A percentile compares a stretch with the other conserved stretches of the same genome.
Evolutionary conservation across 2,329 filamentous ascomycete species (phyloP).

Genomic region (Lachnellula occidentalis): DNA sequence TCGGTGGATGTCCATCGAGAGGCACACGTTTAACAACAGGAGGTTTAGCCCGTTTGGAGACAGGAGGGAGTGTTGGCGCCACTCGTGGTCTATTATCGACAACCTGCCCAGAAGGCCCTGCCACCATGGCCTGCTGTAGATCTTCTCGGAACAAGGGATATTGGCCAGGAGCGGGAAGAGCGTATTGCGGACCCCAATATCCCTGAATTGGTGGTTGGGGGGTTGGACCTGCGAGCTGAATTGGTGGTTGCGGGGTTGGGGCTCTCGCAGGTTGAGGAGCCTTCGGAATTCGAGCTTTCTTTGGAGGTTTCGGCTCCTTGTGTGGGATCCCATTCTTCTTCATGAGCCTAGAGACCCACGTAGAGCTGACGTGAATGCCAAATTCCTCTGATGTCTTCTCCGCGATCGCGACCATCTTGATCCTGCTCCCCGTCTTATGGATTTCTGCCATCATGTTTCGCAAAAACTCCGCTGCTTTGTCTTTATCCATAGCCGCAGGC

Average conservation of each 20-base stretch:
- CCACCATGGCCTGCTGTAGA: not conserved
- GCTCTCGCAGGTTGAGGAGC: not conserved
- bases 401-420: not conserved
- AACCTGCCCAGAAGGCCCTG: not conserved
- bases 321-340: not conserved
- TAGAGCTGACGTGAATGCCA: not conserved
- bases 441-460: not conserved
- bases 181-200: not conserved
- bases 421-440: not conserved
- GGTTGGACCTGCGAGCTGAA: not conserved
- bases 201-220: not conserved
- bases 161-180: not conserved
- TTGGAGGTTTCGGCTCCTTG: not conserved
- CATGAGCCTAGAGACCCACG: not conserved
- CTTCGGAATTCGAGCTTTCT: not conserved
- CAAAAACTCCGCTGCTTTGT: conserved; percentile 4
- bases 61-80: not conserved
- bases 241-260: not conserved
- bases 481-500: conserved; percentile 8
- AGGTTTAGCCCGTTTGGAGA: not conserved
- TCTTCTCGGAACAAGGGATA: not conserved
- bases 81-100: not conserved
- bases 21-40: not conserved
- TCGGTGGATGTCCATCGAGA: not conserved
- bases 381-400: not conserved